Evolutionary conservation across 805 yeast genomes (phyloP), one percentile per base, ranked within the genome.

Genomic region (Sugiyamaella mastotermitis): DNA sequence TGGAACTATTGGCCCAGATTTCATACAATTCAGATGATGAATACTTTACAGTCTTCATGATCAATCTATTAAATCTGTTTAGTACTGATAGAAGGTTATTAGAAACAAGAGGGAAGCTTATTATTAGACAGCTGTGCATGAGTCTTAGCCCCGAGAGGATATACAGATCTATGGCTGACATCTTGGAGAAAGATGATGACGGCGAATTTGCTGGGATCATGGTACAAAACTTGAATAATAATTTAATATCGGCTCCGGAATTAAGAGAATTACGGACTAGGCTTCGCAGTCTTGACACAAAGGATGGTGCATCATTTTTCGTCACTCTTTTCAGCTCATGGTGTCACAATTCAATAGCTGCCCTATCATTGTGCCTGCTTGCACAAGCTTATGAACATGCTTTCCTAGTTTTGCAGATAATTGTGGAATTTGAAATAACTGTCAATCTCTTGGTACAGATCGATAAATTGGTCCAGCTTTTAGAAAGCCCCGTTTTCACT

Each of bases 401-500:
- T 0, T 90, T 78, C 55, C 66, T 78, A n/a, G 82, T 90, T 1
- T 72, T 92, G 24, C 80, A 83, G 50, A 74, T 74, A n/a, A 68
- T 88, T 47, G 88, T 85, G 1, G 84, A 85, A 42, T 76, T 76
- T 61, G 97, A 92, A 49, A 76, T 86, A 10, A 77, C 83, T 0
- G 79, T 87, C 27, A 81, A 78, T 43, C 71, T 85, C 26, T 68
- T 92, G 37, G 78, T 92, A 1, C 97, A 92, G 53, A 67, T 92
- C 35, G 98, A 92, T 62, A 74, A 87, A 20, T 65, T 92, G 28
- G 94, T 92, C 5, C 97, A 92, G 58, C 63, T 90, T 20, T 65
- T 92, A 11, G 98, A 92, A 59, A 81, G 94, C 2, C 97, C 97
- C 1, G 88, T 87, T 1, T 88, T 92, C 58, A 80, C 94, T 5